phyloP scores from a whole-genome alignment of 108 stramenopile species.

The Asterionellopsis glacialis region DNA sequence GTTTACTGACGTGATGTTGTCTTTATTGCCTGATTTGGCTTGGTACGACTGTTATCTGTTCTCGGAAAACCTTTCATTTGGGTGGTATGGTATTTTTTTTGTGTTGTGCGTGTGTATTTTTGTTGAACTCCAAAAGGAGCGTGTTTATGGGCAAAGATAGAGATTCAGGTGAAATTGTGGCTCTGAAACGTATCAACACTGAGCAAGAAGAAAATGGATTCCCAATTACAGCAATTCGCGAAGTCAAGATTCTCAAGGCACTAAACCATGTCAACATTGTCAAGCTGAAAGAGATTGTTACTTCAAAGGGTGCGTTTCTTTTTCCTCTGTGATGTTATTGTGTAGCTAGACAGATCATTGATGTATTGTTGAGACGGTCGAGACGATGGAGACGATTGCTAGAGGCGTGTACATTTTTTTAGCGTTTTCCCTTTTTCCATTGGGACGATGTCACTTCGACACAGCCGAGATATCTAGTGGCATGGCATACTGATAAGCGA shows the following conservation, averaged over 20 bases:
- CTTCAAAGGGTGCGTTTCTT: slow-evolving; percentile 76
- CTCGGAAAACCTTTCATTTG: background rate
- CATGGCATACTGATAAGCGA: too few relatives aligned
- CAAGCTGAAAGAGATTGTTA: slow-evolving; percentile 85
- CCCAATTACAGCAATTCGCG: slow-evolving; percentile 91
- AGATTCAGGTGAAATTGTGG: slow-evolving; percentile 73
- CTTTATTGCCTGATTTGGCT: background rate
- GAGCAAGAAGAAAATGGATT: slow-evolving; percentile 90
- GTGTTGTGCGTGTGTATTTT: background rate
- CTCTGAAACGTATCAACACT: slow-evolving; percentile 89
- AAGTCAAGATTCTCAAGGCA: slow-evolving; percentile 91
- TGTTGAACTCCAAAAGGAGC: slow-evolving; percentile 35
- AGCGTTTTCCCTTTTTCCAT: too few relatives aligned
- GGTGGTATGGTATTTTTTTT: background rate
- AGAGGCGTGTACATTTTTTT: too few relatives aligned
- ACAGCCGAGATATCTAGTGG: too few relatives aligned
- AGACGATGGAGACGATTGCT: too few relatives aligned
- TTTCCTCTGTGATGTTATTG: background rate
- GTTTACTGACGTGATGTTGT: background rate
- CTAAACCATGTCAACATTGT: slow-evolving; percentile 87
- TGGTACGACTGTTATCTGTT: background rate
- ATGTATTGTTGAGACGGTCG: background rate
- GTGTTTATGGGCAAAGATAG: slow-evolving; percentile 80
- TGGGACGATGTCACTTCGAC: too few relatives aligned
- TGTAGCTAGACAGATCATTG: background rate